phyloP scores from a whole-genome alignment of 2,329 filamentous ascomycete species.

The Hortaea werneckii region DNA sequence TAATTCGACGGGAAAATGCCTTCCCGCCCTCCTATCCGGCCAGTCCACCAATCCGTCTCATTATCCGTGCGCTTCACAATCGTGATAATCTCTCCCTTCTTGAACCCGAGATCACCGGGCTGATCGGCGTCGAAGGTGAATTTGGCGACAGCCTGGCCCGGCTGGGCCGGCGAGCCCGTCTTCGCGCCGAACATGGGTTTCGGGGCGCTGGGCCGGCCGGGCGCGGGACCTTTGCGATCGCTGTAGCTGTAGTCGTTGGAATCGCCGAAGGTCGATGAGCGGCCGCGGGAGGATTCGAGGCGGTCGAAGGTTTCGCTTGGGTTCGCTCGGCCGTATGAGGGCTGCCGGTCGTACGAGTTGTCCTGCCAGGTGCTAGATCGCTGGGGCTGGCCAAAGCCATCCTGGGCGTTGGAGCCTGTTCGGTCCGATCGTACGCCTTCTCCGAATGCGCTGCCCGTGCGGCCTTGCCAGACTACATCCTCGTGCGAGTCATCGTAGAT shows the following conservation, averaged over 20 bases:
- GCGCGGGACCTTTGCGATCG: conserved; percentile 45
- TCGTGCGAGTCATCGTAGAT: conserved; percentile 79
- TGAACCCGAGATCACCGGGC: conserved; percentile 84
- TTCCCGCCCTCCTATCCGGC: conserved; percentile 70
- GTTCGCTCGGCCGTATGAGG: conserved; percentile 41
- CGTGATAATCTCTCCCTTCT: conserved; percentile 94
- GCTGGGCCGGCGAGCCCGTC: conserved; percentile 24
- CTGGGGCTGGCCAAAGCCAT: conserved; percentile 46
- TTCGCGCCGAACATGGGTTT: conserved; percentile 4
- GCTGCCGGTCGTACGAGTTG: conserved; percentile 56
- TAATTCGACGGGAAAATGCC: conserved; percentile 69
- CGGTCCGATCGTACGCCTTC: conserved; percentile 50
- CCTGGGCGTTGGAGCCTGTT: conserved; percentile 27
- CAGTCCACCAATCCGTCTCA: conserved; percentile 96
- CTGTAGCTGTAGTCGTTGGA: conserved; percentile 44
- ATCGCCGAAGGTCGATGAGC: conserved; percentile 22
- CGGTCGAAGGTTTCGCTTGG: conserved; percentile 42
- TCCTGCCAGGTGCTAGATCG: conserved; percentile 66
- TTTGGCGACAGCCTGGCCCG: conserved; percentile 78
- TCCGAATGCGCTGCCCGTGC: conserved; percentile 58
- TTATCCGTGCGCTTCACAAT: conserved; percentile 91
- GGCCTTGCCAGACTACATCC: conserved; percentile 73
- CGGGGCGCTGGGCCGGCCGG: conserved; percentile 63
- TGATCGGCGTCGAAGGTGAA: conserved; percentile 94
- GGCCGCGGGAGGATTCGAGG: conserved; percentile 18